These are phyloP conservation scores for Aspergillus asperescens DNA, from an alignment of 495 filamentous ascomycete genomes.

Conservation along the genomic window DNA sequence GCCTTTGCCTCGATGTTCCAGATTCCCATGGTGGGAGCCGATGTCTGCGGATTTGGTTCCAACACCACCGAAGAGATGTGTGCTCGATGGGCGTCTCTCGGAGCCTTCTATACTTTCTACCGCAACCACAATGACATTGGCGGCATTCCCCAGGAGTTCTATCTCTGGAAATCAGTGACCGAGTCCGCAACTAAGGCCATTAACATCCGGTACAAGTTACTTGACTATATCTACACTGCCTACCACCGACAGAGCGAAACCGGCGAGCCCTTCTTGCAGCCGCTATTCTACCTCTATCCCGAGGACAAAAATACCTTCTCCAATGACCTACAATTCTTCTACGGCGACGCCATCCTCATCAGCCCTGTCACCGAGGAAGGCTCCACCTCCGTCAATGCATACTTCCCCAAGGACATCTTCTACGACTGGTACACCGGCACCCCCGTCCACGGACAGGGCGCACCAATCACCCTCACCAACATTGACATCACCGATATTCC, in stretches of 20 bases:
- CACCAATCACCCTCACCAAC: slow-evolving; percentile 45
- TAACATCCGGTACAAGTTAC: slow-evolving; percentile 65
- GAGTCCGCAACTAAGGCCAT: slow-evolving; percentile 65
- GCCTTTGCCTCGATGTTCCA: slow-evolving; percentile 78
- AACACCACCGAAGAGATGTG: slow-evolving; percentile 76
- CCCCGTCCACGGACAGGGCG: slow-evolving; percentile 52
- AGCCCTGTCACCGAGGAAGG: slow-evolving; percentile 63
- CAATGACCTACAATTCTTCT: slow-evolving; percentile 69
- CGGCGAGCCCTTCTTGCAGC: slow-evolving; percentile 64
- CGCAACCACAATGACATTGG: slow-evolving; percentile 64
- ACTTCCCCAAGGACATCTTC: slow-evolving; percentile 69
- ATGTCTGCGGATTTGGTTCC: slow-evolving; percentile 72
- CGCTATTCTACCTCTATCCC: slow-evolving; percentile 70
- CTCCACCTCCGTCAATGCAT: slow-evolving; percentile 60
- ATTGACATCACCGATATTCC: slow-evolving; percentile 63
- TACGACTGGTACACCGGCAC: slow-evolving; percentile 71
- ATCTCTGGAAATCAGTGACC: slow-evolving; percentile 62
- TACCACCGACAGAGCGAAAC: slow-evolving; percentile 58
- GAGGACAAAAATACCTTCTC: slow-evolving; percentile 54
- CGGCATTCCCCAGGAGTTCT: slow-evolving; percentile 66
- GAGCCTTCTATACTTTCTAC: slow-evolving; percentile 79
- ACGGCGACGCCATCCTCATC: slow-evolving; percentile 65
- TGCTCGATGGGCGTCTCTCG: slow-evolving; percentile 76
- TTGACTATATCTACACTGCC: slow-evolving; percentile 82
- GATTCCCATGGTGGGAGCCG: slow-evolving; percentile 77